Conservation (phyloP, 2,329 filamentous ascomycete genomes). For the Lasiodiplodia gonubiensis region DNA sequence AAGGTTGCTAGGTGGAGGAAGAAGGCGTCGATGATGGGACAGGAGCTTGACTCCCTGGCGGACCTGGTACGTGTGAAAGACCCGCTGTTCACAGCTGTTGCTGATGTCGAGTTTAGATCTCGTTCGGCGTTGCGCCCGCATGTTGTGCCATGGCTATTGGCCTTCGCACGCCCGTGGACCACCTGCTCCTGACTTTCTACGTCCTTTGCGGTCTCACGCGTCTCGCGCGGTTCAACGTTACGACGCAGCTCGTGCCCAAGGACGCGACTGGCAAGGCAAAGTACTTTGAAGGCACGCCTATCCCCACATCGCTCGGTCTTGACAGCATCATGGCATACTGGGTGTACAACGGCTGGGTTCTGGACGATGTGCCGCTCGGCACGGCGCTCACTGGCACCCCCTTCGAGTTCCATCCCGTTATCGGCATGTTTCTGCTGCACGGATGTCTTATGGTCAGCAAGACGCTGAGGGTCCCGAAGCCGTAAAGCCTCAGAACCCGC, state of each 20-base stretch:
- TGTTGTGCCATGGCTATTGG: conserved; percentile 87
- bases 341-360: conserved; percentile 79
- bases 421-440: conserved; percentile 81
- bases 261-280: conserved; percentile 88
- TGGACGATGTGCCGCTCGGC: conserved; percentile 79
- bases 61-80: conserved; percentile 72
- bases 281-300: conserved; percentile 97
- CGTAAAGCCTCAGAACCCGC: conserved; percentile 39
- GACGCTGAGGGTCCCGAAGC: conserved; percentile 94
- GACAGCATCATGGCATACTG: conserved; percentile 89
- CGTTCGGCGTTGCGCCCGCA: conserved; percentile 91
- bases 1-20: conserved; percentile 95
- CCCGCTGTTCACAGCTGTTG: background rate
- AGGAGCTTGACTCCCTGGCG: conserved; percentile 93
- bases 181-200: conserved; percentile 82
- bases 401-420: conserved; percentile 84
- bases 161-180: conserved; percentile 82
- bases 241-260: conserved; percentile 85
- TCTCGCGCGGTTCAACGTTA: conserved; percentile 97
- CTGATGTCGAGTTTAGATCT: conserved; percentile 67
- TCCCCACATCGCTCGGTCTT: conserved; percentile 84
- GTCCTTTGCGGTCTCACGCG: conserved; percentile 93
- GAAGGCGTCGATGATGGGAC: conserved; percentile 97
- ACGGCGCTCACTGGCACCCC: conserved; percentile 68
- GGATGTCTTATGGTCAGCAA: conserved; percentile 96